phyloP scores from a whole-genome alignment of 768 basidiomycete species.

The Mrakia frigida region DNA sequence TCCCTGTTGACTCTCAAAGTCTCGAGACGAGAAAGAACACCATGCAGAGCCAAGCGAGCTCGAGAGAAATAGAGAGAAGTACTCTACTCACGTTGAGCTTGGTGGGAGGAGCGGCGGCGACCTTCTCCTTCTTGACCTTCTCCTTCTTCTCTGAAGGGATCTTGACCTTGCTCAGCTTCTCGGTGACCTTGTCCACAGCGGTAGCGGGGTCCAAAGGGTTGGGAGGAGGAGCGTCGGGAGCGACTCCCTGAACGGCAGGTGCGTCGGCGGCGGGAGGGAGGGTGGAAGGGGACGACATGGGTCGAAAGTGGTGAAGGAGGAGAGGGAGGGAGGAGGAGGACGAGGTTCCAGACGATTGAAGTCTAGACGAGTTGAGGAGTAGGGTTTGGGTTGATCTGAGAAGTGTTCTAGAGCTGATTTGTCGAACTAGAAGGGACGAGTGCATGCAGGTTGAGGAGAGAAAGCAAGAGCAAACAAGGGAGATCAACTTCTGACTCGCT shows the following conservation, averaged over 20 bases:
- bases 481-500: neutral
- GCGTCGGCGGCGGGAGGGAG: slow-evolving; percentile 31
- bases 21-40: neutral
- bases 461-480: neutral
- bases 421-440: neutral
- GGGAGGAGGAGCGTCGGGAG: neutral
- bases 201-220: slow-evolving; percentile 18
- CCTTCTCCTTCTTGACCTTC: slow-evolving; percentile 36
- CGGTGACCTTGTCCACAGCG: slow-evolving; percentile 20
- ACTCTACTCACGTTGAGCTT: slow-evolving; percentile 34
- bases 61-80: slow-evolving; percentile 30
- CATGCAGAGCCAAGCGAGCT: neutral
- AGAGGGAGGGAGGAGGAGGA: neutral
- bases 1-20: neutral
- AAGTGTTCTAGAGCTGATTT: neutral
- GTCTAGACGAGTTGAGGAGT: neutral
- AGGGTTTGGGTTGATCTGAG: neutral
- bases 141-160: slow-evolving; percentile 13
- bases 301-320: neutral
- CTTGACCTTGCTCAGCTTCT: slow-evolving; percentile 17
- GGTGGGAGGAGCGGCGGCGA: neutral
- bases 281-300: slow-evolving; percentile 29
- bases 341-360: neutral
- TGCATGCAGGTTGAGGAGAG: neutral
- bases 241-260: slow-evolving; percentile 14